Evolutionary conservation across 306 rosid genomes (phyloP), one percentile per base, ranked within the genome.

Genomic region (Vicia villosa): DNA sequence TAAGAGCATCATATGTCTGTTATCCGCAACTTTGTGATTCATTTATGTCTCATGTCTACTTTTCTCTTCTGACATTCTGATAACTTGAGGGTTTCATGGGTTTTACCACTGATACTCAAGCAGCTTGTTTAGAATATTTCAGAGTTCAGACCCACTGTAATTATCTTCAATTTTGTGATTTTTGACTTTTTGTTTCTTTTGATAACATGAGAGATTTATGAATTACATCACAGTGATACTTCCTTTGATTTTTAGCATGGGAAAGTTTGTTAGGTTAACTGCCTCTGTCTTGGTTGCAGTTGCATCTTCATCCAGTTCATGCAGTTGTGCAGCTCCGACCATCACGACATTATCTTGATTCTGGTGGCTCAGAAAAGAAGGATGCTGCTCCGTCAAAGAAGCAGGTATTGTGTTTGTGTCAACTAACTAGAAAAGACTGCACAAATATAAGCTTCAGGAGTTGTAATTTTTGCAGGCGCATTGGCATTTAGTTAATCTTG

Each of bases 321-420:
- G 81, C 94, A 80, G 83, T 80, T 70, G 88, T 77, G 55, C 98
- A 94, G 88, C 92, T 94, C 67, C 88, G 95, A 49, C 90, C 97
- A 49, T 85, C 96, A 63, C 73, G 82, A 42, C 85, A 74, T 21
- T 88, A 93, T 85, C 79, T 86, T 7, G 72, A 79, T 38, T 57
- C 91, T 60, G 85, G 79, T 75, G 86, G 87, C 24, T 79, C 85
- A 42, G 85, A 87, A 82, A 78, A 70, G 82, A 88, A 83, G 66
- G 72, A 50, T 36, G 70, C 40, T 73, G 76, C 68, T 73, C 12
- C 88, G 43, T 85, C 83, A 59, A 85, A 86, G 87, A 90, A 84
- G 85, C 91, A 74, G 97, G 94, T 90, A 71, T 46, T 32, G 32
- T 71, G 11, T 30, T 26, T 32, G 26, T 46, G n/a, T 66, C n/a